Evolutionary conservation across 148 eudicot genomes (phyloP).

Genomic region (Salicornia ramosissima): DNA sequence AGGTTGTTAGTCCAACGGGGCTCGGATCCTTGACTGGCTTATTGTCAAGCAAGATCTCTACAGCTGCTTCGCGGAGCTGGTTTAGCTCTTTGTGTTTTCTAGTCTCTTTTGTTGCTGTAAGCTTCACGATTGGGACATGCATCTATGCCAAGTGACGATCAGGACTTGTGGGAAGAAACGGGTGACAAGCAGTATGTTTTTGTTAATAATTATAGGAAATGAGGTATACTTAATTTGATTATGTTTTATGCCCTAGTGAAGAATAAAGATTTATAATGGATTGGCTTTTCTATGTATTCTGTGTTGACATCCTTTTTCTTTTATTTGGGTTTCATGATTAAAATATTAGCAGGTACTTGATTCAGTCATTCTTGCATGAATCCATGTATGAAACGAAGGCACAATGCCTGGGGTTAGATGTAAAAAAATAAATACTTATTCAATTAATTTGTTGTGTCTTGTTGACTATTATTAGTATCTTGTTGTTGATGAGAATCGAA

Average conservation of each 20-base stretch:
- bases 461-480: too few relatives aligned
- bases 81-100: constrained; percentile 39
- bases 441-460: too few relatives aligned
- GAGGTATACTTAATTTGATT: background rate
- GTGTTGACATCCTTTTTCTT: background rate
- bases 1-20: constrained; percentile 20
- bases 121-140: constrained; percentile 52
- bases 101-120: constrained; percentile 47
- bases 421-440: too few relatives aligned
- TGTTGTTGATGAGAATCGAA: too few relatives aligned
- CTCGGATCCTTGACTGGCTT: constrained; percentile 27
- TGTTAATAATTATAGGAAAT: background rate
- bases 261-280: background rate
- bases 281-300: background rate
- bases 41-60: constrained; percentile 39
- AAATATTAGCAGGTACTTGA: too few relatives aligned
- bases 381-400: too few relatives aligned
- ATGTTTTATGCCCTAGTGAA: background rate
- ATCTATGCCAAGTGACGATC: constrained; percentile 44
- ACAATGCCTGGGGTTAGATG: too few relatives aligned
- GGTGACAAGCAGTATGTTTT: background rate
- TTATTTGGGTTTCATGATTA: too few relatives aligned
- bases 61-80: constrained; percentile 44
- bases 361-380: too few relatives aligned
- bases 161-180: background rate